These are phyloP conservation scores for Rheum nobile DNA, from an alignment of 148 eudicot genomes.

Conservation along the genomic window DNA sequence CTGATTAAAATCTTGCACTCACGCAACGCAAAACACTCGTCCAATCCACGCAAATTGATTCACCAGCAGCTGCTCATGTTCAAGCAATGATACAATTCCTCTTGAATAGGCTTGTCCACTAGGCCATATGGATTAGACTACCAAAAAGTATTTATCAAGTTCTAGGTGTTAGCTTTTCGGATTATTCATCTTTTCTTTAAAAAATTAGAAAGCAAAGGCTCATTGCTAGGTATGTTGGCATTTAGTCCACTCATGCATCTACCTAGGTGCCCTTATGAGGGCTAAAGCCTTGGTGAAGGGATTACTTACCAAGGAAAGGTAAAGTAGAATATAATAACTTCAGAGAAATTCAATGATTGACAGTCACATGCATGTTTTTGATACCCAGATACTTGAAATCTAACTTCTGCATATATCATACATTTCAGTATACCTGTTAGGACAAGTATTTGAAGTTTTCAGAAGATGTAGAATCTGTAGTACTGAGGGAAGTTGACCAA, in stretches of 20 bases:
- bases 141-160: neutral
- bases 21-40: neutral
- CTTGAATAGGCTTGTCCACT: neutral
- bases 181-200: neutral
- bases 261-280: neutral
- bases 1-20: neutral
- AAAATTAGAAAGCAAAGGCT: neutral
- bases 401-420: neutral
- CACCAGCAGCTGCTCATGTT: neutral
- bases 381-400: neutral
- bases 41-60: neutral
- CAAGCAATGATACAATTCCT: neutral
- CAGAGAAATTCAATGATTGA: neutral
- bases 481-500: neutral
- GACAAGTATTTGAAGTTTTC: neutral
- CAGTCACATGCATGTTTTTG: neutral
- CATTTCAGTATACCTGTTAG: neutral
- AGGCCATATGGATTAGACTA: neutral
- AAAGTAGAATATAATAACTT: neutral
- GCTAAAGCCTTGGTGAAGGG: neutral
- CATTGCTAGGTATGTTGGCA: conserved; percentile 5
- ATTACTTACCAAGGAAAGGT: neutral
- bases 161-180: neutral
- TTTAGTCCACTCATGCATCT: conserved; percentile 4
- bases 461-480: neutral